Base-by-base conservation (phyloP, 1,284 basidiomycete genomes). In the Apiotrichum gracile region DNA sequence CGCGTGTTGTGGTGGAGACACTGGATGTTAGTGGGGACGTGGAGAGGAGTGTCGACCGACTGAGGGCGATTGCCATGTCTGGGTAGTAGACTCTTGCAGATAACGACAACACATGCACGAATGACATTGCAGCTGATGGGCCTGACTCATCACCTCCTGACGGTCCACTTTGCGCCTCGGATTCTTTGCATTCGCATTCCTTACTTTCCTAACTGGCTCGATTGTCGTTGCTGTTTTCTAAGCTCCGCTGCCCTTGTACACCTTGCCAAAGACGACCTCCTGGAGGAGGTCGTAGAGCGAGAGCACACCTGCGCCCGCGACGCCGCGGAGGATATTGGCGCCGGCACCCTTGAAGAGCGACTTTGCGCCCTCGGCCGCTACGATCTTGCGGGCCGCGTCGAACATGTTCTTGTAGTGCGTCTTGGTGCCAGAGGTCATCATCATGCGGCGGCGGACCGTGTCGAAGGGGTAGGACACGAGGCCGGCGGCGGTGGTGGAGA, bases 241-340 rank as follows among this genome's bases (percentile, higher is more conserved):
- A 5, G 19, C 38, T 4, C 19, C 21, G 10, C 40, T 25, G 17
- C 40, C 40, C 24, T 26, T 26, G 84, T 90, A 90, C 76, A 89
- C 88, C 82, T 89, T 90, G 83, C 88, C 88, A 77, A 91, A 91
- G 80, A 89, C 76, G 67, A 90, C 71, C 71, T 85, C 78, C 77
- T 94, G 91, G 74, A 92, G 84, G 80, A 92, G 88, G 84, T 93
- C 89, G 77, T 91, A 91, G 58, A 92, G 80, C 38, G 91, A 91
- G 69, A 94, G 78, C 63, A 94, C 92, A 90, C 91, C 91, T 77
- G 91, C 91, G 80, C 91, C 91, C 71, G 91, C 92, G 73, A 94
- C 88, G 84, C 91, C 91, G 86, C 91, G 91, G 69, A 94, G 88
- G 65, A 94, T 91, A 82, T 94, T 94, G 76, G 91, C 91, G 83